phyloP scores from a whole-genome alignment of 208 protist species.

The Leishmania mexicana region DNA sequence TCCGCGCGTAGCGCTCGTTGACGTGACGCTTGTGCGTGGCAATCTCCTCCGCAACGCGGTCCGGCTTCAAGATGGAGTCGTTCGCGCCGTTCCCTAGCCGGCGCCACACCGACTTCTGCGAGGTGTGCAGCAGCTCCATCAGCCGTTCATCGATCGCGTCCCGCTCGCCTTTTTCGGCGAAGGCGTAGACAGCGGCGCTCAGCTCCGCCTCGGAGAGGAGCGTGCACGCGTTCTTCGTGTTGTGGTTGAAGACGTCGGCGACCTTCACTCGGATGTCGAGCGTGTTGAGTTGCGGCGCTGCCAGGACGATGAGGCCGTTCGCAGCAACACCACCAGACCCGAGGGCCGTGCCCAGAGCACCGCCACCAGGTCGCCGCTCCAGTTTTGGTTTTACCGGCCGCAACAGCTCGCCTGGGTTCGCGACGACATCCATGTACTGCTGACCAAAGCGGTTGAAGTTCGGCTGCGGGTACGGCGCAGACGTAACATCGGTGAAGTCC shows the following conservation, averaged over 20 bases:
- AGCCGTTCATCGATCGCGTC: constrained; percentile 86
- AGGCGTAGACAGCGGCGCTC: constrained; percentile 87
- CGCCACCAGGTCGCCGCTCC: constrained; percentile 19
- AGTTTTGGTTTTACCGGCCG: constrained; percentile 71
- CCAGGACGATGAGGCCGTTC: constrained; percentile 38
- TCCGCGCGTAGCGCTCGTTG: constrained; percentile 69
- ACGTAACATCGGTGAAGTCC: constrained; percentile 77
- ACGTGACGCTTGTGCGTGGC: constrained; percentile 67
- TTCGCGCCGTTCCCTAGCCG: constrained; percentile 57
- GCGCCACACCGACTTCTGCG: constrained; percentile 78
- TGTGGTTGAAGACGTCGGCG: constrained; percentile 84
- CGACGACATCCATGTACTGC: constrained; percentile 89
- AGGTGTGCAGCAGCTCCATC: constrained; percentile 65
- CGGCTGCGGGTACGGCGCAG: constrained; percentile 81
- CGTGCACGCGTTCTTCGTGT: constrained; percentile 71
- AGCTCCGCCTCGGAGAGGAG: constrained; percentile 86
- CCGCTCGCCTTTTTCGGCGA: constrained; percentile 86
- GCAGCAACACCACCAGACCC: constrained; percentile 6
- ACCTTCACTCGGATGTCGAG: constrained; percentile 87
- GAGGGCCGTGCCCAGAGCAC: constrained; percentile 3
- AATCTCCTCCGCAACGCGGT: constrained; percentile 58
- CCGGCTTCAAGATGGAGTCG: constrained; percentile 63
- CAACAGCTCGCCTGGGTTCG: constrained; percentile 83
- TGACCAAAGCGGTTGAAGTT: constrained; percentile 90
- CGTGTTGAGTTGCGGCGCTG: constrained; percentile 54